Evolutionary conservation across 75 land plant genomes (phyloP).

Genomic region (Azolla pinnata): DNA sequence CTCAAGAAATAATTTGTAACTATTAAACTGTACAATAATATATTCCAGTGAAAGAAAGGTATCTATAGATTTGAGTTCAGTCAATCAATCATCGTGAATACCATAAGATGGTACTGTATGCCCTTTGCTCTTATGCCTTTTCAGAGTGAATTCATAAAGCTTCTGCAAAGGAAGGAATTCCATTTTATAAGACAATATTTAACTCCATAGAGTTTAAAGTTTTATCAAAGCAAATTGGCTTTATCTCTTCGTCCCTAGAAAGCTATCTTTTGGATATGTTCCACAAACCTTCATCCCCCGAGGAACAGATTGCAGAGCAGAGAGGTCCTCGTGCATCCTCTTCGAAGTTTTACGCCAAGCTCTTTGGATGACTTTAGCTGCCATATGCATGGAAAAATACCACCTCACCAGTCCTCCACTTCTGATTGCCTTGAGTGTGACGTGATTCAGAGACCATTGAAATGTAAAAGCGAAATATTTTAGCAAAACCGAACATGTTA

Average conservation of each 20-base stretch:
- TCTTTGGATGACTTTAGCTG: slow-evolving; percentile 18
- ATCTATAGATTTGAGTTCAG: no score
- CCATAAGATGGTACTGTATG: slow-evolving; percentile 17
- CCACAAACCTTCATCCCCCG: slow-evolving; percentile 13
- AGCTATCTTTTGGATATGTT: no score
- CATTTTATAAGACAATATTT: background rate
- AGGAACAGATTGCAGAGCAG: slow-evolving; percentile 7
- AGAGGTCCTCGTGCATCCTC: slow-evolving; percentile 3
- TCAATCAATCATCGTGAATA: no score
- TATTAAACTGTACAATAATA: no score
- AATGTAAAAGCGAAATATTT: no score
- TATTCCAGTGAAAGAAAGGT: no score
- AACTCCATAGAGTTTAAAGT: no score
- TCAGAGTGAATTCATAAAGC: slow-evolving; percentile 11
- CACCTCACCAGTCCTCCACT: slow-evolving; percentile 7
- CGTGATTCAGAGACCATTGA: no score
- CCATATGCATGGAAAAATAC: slow-evolving; percentile 10
- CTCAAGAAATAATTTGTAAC: no score
- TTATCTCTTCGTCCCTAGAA: no score
- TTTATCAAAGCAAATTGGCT: no score
- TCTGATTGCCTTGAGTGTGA: slow-evolving; percentile 8
- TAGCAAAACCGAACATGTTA: no score
- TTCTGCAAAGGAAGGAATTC: slow-evolving; percentile 9
- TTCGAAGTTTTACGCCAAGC: slow-evolving; percentile 11
- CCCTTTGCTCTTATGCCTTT: slow-evolving; percentile 5